Evolutionary conservation across 176 grass and related monocot genomes (phyloP), one percentile per base, ranked within the genome.

Genomic region (Poa annua): DNA sequence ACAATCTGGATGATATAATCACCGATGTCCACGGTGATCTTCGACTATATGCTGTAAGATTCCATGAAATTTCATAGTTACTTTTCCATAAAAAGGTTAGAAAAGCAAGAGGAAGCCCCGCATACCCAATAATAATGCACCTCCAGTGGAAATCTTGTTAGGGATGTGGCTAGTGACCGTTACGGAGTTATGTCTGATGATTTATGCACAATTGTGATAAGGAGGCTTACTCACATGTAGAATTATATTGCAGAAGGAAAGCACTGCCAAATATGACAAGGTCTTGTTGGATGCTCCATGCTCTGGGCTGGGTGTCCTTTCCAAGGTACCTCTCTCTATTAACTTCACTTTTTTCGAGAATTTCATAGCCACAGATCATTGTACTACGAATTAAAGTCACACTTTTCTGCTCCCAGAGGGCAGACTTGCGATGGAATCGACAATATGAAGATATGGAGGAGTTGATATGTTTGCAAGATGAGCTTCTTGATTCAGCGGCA

Each of bases 341-440:
- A 75, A 57, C 16, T 63, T 52, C 19, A 59, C 2, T 81, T 45
- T 47, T 35, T 77, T 76, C 8, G 25, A 69, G 16, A 65, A 69
- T 60, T 78, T 79, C 34, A 25, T 8, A 16, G 25, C 67, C 53
- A 47, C 25, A 72, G 24, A 14, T 22, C 71, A 15, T 76, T 64
- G 72, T 80, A 86, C n/a, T n/a, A n/a, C 79, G 52, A 74, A 56
- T 12, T 81, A 21, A 85, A 24, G 8, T 21, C 62, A 63, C 55
- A 22, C 17, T 78, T 77, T 80, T 57, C 24, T 78, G 76, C 87
- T 76, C 25, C 61, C 57, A 87, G 95, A 92, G 92, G 80, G 92
- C 95, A 71, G 95, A 97, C 75, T 89, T 97, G 66, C 95, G 95
- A 69, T 97, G 95, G 95, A 97, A 97, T 83, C 94, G 95, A 75